Base-by-base conservation (phyloP, 2,329 filamentous ascomycete species). In the Hypoxylon sp. region DNA sequence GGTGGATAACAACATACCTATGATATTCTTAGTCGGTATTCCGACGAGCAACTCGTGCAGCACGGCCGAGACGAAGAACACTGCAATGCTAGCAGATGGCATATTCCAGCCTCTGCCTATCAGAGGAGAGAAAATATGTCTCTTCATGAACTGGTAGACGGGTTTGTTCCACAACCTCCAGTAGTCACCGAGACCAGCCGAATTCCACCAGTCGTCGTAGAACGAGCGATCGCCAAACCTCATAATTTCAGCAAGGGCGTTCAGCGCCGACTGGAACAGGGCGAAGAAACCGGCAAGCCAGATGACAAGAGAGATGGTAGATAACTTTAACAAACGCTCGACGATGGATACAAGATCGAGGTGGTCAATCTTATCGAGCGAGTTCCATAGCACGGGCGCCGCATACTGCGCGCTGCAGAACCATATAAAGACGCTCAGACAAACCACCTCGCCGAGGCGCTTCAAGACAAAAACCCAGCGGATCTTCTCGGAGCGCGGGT, bases 181-280 rank as follows among this genome's bases (percentile, higher is more conserved):
- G 76, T 99, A 99, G 3, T 81, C 82, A 23, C 92, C 90, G 5
- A 97, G 78, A 60, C 87, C 91, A 45, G 87, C 86, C 59, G 87
- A 90, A 68, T 99, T 99, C 94, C 94, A 99, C 94, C 94, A 99
- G 67, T 96, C 91, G 26, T 90, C 88, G 71, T 99, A 99, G 71
- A 99, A 99, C 42, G 92, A 89, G 20, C 94, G 84, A 69, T 99
- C 94, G 12, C 88, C 94, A 65, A 99, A 99, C 31, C 83, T 81
- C 77, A 91, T 88, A 8, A 97, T 76, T 71, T 99, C 94, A 3
- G 93, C 93, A 13, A 97, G 77, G 0, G 91, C 91, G 66, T 99
- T 99, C 38, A 99, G 77, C 55, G 90, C 87, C 1, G 90, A 93
- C 68, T 99, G 94, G 75, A 99, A 99, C 9, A 97, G 75, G 2